Percentiles rank a stretch among this genome's conserved stretches.
phyloP scores from a whole-genome alignment of 768 basidiomycete genomes.

The Pilatotrama ljubarskyi region DNA sequence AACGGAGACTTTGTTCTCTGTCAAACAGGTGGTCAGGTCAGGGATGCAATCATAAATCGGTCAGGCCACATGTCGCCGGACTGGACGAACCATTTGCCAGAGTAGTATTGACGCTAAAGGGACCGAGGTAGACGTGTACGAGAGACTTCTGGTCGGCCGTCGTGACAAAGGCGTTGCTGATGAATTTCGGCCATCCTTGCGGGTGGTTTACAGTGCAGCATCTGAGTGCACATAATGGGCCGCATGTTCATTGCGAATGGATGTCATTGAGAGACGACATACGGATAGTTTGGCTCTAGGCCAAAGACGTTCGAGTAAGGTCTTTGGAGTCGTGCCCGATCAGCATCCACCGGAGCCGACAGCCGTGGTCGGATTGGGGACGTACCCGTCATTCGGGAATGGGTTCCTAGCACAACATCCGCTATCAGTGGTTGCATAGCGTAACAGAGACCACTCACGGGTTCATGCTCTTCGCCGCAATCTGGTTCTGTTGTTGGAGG shows the following conservation, averaged over 20 bases:
- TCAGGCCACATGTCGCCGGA: neutral
- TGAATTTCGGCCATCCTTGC: slow-evolving; percentile 57
- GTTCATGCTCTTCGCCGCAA: slow-evolving; percentile 56
- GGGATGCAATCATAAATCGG: neutral
- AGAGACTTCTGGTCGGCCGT: slow-evolving; percentile 47
- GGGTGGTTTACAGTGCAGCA: slow-evolving; percentile 57
- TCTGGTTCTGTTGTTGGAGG: slow-evolving; percentile 59
- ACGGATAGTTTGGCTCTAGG: slow-evolving; percentile 52
- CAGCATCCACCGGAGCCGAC: neutral
- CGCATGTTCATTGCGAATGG: neutral
- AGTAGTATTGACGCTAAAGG: slow-evolving; percentile 43
- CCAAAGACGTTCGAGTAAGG: slow-evolving; percentile 53
- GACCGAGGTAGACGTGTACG: slow-evolving; percentile 50
- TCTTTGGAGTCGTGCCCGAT: slow-evolving; percentile 23
- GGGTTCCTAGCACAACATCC: slow-evolving; percentile 41
- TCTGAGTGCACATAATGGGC: slow-evolving; percentile 19
- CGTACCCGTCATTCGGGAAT: slow-evolving; percentile 53
- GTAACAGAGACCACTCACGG: slow-evolving; percentile 36
- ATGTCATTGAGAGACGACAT: slow-evolving; percentile 14
- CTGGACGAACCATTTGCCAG: slow-evolving; percentile 38
- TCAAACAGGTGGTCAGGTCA: neutral
- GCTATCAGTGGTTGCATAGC: neutral
- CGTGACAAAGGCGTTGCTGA: slow-evolving; percentile 50
- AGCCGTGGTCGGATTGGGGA: neutral
- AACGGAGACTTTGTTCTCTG: slow-evolving; percentile 45